phyloP scores from a whole-genome alignment of 2,329 filamentous ascomycete genomes.

The Pseudogymnoascus sp. region DNA sequence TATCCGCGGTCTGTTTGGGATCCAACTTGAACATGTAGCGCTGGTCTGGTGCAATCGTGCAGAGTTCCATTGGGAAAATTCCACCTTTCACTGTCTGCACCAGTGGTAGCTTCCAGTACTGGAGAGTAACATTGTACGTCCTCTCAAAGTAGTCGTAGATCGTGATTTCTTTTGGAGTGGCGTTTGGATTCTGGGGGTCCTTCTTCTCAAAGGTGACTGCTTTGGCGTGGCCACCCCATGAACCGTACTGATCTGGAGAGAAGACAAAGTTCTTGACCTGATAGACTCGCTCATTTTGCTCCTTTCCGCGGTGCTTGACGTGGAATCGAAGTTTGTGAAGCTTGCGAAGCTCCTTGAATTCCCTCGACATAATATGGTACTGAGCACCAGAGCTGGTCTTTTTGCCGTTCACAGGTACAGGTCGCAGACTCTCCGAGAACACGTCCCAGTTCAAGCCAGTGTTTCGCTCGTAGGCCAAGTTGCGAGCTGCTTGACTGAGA shows the following conservation, averaged over 20 bases:
- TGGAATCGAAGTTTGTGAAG: constrained; percentile 48
- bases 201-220: constrained; percentile 48
- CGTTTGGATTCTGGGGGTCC: constrained; percentile 34
- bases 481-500: constrained; percentile 28
- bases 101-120: constrained; percentile 43
- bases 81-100: constrained; percentile 47
- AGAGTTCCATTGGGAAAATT: constrained; percentile 54
- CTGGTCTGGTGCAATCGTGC: constrained; percentile 44
- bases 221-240: constrained; percentile 40
- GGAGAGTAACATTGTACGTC: constrained; percentile 45
- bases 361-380: constrained; percentile 32
- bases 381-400: constrained; percentile 19
- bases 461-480: constrained; percentile 23
- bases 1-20: constrained; percentile 53
- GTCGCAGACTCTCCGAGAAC: constrained; percentile 19
- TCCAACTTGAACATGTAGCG: constrained; percentile 55
- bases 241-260: constrained; percentile 29
- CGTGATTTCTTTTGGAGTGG: constrained; percentile 20
- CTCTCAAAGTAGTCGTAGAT: constrained; percentile 47
- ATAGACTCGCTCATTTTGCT: constrained; percentile 39
- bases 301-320: constrained; percentile 44
- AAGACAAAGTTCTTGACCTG: constrained; percentile 44
- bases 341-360: constrained; percentile 46
- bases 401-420: constrained; percentile 12
- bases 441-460: constrained; percentile 16